A percentile compares a stretch with the other conserved stretches of the same genome.
Conservation (phyloP, 768 basidiomycete species). For the Psilocybe azurescens region DNA sequence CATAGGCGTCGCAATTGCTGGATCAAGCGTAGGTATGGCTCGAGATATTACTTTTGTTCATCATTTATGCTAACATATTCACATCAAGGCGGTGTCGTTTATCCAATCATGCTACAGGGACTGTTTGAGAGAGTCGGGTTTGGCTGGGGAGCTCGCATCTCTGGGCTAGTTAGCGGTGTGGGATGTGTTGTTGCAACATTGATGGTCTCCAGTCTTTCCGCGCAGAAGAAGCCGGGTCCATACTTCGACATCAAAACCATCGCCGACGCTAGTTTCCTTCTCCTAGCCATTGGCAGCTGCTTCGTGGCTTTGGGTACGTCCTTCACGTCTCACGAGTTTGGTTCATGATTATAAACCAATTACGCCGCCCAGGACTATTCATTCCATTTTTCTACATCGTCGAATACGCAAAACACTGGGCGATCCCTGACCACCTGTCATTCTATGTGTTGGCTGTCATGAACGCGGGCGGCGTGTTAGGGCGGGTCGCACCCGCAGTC, state of each 20-base stretch:
- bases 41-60: not conserved
- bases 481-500: slow-evolving; percentile 67
- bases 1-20: slow-evolving; percentile 71
- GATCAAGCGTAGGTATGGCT: slow-evolving; percentile 64
- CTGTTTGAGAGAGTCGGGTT: slow-evolving; percentile 64
- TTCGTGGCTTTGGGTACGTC: slow-evolving; percentile 62
- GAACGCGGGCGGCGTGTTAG: slow-evolving; percentile 71
- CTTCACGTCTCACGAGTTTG: not conserved
- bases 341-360: not conserved
- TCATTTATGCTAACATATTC: not conserved
- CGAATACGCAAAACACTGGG: slow-evolving; percentile 55
- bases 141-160: slow-evolving; percentile 65
- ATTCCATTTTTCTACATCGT: slow-evolving; percentile 76
- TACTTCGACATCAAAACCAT: slow-evolving; percentile 41
- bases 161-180: slow-evolving; percentile 52
- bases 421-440: slow-evolving; percentile 41
- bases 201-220: slow-evolving; percentile 45
- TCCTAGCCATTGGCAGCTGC: slow-evolving; percentile 58
- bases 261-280: slow-evolving; percentile 54
- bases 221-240: slow-evolving; percentile 32
- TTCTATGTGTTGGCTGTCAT: slow-evolving; percentile 68
- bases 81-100: slow-evolving; percentile 66
- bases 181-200: slow-evolving; percentile 52
- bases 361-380: slow-evolving; percentile 57
- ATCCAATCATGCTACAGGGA: slow-evolving; percentile 64